Evolutionary conservation across 2,329 filamentous ascomycete genomes (phyloP), one percentile per base, ranked within the genome.

Genomic region (Cylindrodendrum hubeiense): DNA sequence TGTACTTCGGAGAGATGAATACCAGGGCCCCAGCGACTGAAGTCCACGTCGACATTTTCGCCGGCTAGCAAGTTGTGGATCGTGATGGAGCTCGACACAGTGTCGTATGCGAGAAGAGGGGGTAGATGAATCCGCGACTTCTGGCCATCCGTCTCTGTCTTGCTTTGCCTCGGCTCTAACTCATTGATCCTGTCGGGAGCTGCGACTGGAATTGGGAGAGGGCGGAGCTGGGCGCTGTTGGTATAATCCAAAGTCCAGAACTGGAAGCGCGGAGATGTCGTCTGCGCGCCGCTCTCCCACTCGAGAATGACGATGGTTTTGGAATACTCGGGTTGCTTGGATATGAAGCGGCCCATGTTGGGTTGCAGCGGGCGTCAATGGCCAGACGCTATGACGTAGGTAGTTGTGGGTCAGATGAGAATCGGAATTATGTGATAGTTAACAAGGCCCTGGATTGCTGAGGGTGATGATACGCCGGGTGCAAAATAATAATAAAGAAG

Each of bases 231-330:
- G 26, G 7, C 21, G 24, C n/a, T 26, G 8, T 5, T 15, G 24
- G 59, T 33, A 50, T 9, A 37, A 51, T 61, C 33, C 9, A 61
- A 15, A 13, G 34, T 50, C 59, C 50, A 61, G 47, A 61, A 50
- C 24, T 55, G 43, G 8, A 39, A 21, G 10, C 5, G 13, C 8
- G 49, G 58, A 24, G 49, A 12, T 12, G 22, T 6, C 4, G 10
- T 19, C 33, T 50, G 22, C 3, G 24, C 4, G 22, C 15, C 24
- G 10, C 10, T 26, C 21, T 55, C 15, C 59, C 50, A 61, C 33
- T 61, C 28, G n/a, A 61, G 51, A n/a, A 61, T 12, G 6, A 61
- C 43, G n/a, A 61, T 61, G 12, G 30, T 28, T 22, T 44, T 50
- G 26, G 50, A 5, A n/a, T 21, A n/a, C 10, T 21, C 24, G 10